These are phyloP conservation scores for Trichoderma atroviride DNA, from an alignment of 2,329 filamentous ascomycete species.

Conservation along the genomic window DNA sequence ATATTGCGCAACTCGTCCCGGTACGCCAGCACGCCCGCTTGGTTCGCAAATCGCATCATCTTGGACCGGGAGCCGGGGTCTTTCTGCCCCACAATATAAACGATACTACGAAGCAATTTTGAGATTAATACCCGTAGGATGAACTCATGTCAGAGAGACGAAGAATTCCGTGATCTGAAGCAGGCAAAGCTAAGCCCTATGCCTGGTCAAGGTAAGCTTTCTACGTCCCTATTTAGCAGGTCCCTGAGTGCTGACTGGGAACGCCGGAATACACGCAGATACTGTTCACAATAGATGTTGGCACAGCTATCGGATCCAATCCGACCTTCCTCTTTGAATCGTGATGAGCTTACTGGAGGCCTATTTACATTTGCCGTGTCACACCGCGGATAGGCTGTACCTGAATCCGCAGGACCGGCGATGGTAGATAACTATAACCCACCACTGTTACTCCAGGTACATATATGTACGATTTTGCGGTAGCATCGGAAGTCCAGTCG, in stretches of 20 bases:
- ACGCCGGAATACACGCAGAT: not conserved
- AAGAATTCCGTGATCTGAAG: not conserved
- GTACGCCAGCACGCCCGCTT: not conserved
- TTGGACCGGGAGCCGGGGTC: not conserved
- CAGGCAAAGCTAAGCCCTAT: not conserved
- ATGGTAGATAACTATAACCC: not conserved
- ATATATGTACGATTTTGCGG: not conserved
- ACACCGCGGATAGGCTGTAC: not conserved
- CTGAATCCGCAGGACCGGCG: too few relatives aligned
- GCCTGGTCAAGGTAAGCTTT: not conserved
- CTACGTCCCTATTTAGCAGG: slow-evolving; percentile 3
- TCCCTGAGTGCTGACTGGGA: not conserved
- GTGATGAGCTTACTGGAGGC: not conserved
- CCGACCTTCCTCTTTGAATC: slow-evolving; percentile 13
- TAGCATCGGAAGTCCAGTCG: not conserved
- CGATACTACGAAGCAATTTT: not conserved
- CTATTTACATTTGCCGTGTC: not conserved
- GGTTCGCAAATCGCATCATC: not conserved
- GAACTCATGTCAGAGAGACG: not conserved
- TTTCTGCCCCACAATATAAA: not conserved
- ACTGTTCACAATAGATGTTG: not conserved
- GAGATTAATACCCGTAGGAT: not conserved
- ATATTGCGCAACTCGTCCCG: not conserved
- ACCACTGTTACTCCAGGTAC: not conserved
- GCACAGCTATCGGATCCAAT: not conserved